Evolutionary conservation across 1,139 yeast genomes (phyloP).

Genomic region (Pneumocystis oryctolagi): DNA sequence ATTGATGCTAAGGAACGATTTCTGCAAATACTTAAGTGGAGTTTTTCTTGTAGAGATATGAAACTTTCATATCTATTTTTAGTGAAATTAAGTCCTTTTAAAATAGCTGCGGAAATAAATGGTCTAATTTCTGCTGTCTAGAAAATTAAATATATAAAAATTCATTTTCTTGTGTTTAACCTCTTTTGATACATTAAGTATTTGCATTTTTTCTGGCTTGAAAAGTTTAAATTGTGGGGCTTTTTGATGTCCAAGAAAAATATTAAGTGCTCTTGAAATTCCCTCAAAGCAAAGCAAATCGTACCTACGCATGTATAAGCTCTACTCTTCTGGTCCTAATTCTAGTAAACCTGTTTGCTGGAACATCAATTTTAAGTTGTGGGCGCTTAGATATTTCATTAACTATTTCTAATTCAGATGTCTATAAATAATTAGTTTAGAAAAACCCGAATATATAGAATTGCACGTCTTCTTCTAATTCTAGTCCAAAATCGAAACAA

Average conservation of each 20-base stretch:
- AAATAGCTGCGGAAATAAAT: constrained; percentile 83
- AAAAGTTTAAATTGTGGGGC: constrained; percentile 55
- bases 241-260: constrained; percentile 55
- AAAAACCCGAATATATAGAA: constrained; percentile 14
- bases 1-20: constrained; percentile 93
- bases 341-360: constrained; percentile 44
- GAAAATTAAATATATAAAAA: constrained; percentile 5
- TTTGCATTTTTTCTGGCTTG: constrained; percentile 42
- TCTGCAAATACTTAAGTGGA: constrained; percentile 90
- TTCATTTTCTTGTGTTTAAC: background rate
- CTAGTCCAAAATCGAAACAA: constrained; percentile 95
- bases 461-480: constrained; percentile 71
- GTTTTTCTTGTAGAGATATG: constrained; percentile 88
- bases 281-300: constrained; percentile 98
- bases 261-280: constrained; percentile 85
- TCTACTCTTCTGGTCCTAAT: constrained; percentile 10
- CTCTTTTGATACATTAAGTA: constrained; percentile 36
- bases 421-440: constrained; percentile 4
- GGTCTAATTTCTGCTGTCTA: constrained; percentile 60
- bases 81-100: constrained; percentile 68
- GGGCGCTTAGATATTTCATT: constrained; percentile 59
- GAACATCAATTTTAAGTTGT: constrained; percentile 87
- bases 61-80: constrained; percentile 83
- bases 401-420: constrained; percentile 39
- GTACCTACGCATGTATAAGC: constrained; percentile 37